These are phyloP conservation scores for Rhododendron ferrugineum DNA, from an alignment of 148 eudicot species.

Conservation along the genomic window DNA sequence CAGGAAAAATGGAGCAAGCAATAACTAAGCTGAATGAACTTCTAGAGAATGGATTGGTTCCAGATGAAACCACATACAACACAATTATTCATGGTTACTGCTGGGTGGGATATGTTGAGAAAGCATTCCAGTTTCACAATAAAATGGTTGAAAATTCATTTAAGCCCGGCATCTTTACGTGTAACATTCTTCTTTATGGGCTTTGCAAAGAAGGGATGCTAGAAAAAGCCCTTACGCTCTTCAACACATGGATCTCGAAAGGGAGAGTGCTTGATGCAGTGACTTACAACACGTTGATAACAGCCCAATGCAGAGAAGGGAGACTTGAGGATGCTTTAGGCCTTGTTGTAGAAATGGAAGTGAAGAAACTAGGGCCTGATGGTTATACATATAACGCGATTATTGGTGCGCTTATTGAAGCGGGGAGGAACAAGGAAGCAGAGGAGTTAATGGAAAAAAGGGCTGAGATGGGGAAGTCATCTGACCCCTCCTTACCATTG, in stretches of 20 bases:
- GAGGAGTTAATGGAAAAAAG: slow-evolving; percentile 45
- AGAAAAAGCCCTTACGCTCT: slow-evolving; percentile 69
- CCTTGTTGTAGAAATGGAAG: slow-evolving; percentile 60
- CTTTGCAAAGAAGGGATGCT: slow-evolving; percentile 76
- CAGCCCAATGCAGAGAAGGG: slow-evolving; percentile 62
- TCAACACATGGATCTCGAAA: slow-evolving; percentile 57
- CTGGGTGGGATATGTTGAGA: slow-evolving; percentile 74
- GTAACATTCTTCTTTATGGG: slow-evolving; percentile 78
- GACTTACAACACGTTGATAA: slow-evolving; percentile 66
- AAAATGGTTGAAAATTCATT: slow-evolving; percentile 66
- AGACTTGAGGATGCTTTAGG: slow-evolving; percentile 59
- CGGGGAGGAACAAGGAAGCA: slow-evolving; percentile 56
- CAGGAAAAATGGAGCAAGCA: slow-evolving; percentile 59
- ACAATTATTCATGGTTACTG: slow-evolving; percentile 81
- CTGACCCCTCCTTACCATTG: slow-evolving; percentile 12
- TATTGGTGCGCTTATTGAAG: slow-evolving; percentile 45
- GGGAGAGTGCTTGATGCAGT: slow-evolving; percentile 69
- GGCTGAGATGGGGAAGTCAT: slow-evolving; percentile 24
- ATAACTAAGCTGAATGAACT: slow-evolving; percentile 68
- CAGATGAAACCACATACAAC: slow-evolving; percentile 73
- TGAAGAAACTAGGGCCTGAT: slow-evolving; percentile 60
- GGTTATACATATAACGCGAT: slow-evolving; percentile 54
- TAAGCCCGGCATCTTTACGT: slow-evolving; percentile 66
- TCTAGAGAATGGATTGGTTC: slow-evolving; percentile 61
- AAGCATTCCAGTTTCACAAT: slow-evolving; percentile 79